A percentile compares a stretch with the other conserved stretches of the same genome.
phyloP scores from a whole-genome alignment of 2,329 filamentous ascomycete genomes.

The Clarireedia sp. region DNA sequence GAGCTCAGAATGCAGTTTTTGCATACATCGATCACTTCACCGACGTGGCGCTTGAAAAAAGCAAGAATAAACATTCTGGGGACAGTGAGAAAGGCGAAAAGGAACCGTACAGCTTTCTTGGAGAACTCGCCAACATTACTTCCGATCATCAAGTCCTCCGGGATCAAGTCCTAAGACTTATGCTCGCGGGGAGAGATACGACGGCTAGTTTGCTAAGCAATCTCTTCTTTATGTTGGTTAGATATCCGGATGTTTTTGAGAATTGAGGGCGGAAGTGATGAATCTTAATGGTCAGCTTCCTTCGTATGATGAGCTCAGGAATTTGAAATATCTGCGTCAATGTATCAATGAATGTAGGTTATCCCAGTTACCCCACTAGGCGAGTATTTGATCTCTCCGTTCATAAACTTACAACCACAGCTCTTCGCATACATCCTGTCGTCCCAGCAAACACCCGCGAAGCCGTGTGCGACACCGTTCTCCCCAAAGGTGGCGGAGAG shows the following conservation, averaged over 20 bases:
- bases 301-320: conserved; percentile 40
- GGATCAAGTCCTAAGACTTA: conserved; percentile 28
- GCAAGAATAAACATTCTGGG: not conserved
- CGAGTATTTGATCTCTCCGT: not conserved
- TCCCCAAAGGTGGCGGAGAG: conserved; percentile 27
- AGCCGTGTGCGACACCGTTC: conserved; percentile 16
- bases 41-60: not conserved
- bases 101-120: conserved; percentile 34
- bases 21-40: conserved; percentile 2
- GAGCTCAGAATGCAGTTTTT: not conserved
- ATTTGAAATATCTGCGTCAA: conserved; percentile 46
- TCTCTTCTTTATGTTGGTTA: conserved; percentile 25
- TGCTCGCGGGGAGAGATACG: conserved; percentile 36
- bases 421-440: conserved; percentile 33
- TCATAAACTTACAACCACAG: conserved; percentile 9
- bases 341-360: conserved; percentile 48
- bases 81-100: not conserved
- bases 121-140: conserved; percentile 39
- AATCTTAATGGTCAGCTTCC: conserved; percentile 32
- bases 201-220: conserved; percentile 33
- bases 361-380: conserved; percentile 7
- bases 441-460: conserved; percentile 22
- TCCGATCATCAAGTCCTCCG: conserved; percentile 33
- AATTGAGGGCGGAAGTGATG: conserved; percentile 24
- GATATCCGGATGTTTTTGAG: conserved; percentile 23